Evolutionary conservation across 371 early-diverging fungal species (phyloP), one percentile per base, ranked within the genome.

Genomic region (Saksenaea oblongispora): DNA sequence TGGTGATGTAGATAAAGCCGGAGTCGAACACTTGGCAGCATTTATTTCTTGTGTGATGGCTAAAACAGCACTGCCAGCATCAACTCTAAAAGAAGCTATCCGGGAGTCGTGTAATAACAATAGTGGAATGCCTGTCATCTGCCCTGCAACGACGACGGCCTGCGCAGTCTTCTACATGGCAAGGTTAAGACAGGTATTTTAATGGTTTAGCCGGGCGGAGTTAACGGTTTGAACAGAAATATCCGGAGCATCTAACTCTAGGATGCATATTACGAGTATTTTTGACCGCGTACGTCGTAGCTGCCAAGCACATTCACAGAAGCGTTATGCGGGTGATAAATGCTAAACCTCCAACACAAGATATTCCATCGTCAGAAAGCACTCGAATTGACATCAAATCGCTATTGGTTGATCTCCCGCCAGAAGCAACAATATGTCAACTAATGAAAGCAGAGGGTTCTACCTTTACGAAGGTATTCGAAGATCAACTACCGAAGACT

Each of bases 221-320:
- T 22, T 47, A 47, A 47, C 8, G n/a, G 17, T 24, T 22, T 47
- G n/a, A 18, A 7, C 3, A 47, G 51, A 47, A 47, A 47, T 47
- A 47, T 22, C 22, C 51, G 22, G 51, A 47, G 5, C 7, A 47
- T 11, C 22, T 31, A 31, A 7, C 51, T 22, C 18, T 22, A n/a
- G 54, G 54, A 39, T 63, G 63, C 18, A 41, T 58, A 15, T n/a
- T 37, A 10, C 58, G 63, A 3, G 26, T 63, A 4, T 18, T 58
- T 15, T 22, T 58, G 24, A 58, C 51, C 5, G 63, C 63, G 15
- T 63, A 63, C 44, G 53, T 42, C 18, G 58, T 58, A 26, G 57
- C 63, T 17, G 34, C 63, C 18, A 63, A 63, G 9, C 58, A 51
- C 22, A 42, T 63, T 3, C 58, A 54, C 24, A 36, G 35, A 26